Evolutionary conservation across 164 flowering plant genomes (phyloP), one percentile per base, ranked within the genome.

Genomic region (Taxillus chinensis): DNA sequence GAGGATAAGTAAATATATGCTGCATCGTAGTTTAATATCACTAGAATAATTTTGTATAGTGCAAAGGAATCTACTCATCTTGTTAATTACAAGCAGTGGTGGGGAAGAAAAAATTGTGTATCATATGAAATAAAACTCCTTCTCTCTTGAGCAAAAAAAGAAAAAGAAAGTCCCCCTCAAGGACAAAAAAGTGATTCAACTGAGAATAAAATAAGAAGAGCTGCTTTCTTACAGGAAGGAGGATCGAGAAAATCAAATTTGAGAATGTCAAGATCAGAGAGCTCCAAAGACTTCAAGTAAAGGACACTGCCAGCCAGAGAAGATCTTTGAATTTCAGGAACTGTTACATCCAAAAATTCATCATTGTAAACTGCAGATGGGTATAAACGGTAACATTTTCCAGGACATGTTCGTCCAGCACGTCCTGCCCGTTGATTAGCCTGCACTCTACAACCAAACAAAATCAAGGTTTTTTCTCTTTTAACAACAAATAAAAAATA

Each of bases 221-320:
- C 10, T 55, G 39, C 52, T 46, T 53, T 39, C 88, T 80, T 79
- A 92, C 98, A 64, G 43, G 97, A 86, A 64, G 99, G 99, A 45
- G 92, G 79, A 73, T 95, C 99, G 52, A 95, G 93, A 75, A 89
- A 91, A 79, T 89, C 96, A 83, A 95, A 95, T 64, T 78, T 81
- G 62, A 91, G 87, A 75, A 95, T 82, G 66, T 95, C 87, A 50
- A 95, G 83, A 70, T 90, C 97, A 17, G 90, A 77, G 16, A 95
- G 91, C 75, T 89, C 89, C 74, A 95, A 69, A 62, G 99, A 95
- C 71, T 95, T 91, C 78, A 95, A 75, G 77, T 95, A 82, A 51
- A 95, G 95, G 74, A 95, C 96, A 75, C 82, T 85, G 67, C 99
- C 99, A 62, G 93, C 87, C 64, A 95, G 95, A 61, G 99, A 91